Conservation (phyloP, 2,329 filamentous ascomycete genomes). For the Fusarium veterinarium region DNA sequence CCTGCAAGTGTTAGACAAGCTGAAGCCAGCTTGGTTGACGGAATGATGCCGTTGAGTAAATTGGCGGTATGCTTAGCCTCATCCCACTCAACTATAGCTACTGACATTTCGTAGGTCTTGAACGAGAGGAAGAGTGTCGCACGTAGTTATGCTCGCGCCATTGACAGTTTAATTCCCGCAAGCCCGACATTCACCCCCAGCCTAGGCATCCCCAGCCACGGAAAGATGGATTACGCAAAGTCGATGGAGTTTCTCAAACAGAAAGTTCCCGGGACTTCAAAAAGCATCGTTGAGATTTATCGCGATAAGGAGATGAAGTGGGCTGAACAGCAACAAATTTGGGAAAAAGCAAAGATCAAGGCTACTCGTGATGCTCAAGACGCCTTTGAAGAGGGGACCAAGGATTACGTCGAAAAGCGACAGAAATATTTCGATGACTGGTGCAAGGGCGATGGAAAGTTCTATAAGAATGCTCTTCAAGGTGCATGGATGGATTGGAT, state of each 20-base stretch:
- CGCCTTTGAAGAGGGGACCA: background rate
- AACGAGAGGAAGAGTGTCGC: background rate
- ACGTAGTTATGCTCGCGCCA: background rate
- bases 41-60: background rate
- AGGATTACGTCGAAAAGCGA: background rate
- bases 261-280: background rate
- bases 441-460: background rate
- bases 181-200: background rate
- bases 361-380: background rate
- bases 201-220: background rate
- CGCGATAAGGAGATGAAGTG: background rate
- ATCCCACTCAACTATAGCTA: fast-evolving
- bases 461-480: background rate
- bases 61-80: background rate
- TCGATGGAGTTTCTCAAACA: background rate
- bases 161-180: background rate
- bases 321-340: fast-evolving
- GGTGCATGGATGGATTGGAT: background rate
- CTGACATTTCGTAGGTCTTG: background rate
- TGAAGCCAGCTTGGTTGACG: background rate
- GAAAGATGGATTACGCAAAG: background rate
- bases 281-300: background rate
- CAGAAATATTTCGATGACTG: background rate
- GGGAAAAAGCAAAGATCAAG: background rate
- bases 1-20: background rate